Conservation (phyloP, 768 basidiomycete species). For the Podaxis sp. region DNA sequence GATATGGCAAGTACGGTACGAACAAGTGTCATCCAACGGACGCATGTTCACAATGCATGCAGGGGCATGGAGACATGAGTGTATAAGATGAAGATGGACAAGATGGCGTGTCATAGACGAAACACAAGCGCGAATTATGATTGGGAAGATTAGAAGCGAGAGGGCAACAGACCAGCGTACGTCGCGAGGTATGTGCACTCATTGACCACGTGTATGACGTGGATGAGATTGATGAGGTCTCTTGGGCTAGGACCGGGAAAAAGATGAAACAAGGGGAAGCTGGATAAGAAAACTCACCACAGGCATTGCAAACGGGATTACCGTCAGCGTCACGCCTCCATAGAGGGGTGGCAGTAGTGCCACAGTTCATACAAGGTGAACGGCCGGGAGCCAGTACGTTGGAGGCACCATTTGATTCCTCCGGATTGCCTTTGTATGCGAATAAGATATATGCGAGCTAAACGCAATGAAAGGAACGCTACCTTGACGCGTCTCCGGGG, state of each 20-base stretch:
- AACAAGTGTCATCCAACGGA: neutral
- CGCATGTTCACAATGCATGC: slow-evolving; percentile 5
- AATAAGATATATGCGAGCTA: slow-evolving; percentile 10
- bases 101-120: slow-evolving; percentile 7
- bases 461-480: slow-evolving; percentile 4
- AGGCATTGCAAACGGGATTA: slow-evolving; percentile 86
- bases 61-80: slow-evolving; percentile 1
- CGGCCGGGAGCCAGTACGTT: slow-evolving; percentile 35
- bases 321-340: slow-evolving; percentile 84
- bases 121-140: slow-evolving; percentile 14
- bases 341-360: slow-evolving; percentile 74
- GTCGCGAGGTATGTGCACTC: slow-evolving; percentile 10
- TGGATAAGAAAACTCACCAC: slow-evolving; percentile 62
- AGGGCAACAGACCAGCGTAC: neutral
- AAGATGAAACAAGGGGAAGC: slow-evolving; percentile 23
- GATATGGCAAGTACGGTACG: slow-evolving; percentile 11
- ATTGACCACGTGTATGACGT: slow-evolving; percentile 15
- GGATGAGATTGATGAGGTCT: slow-evolving; percentile 12
- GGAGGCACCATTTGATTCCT: slow-evolving; percentile 27
- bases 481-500: slow-evolving; percentile 29
- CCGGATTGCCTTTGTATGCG: slow-evolving; percentile 21
- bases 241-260: slow-evolving; percentile 17
- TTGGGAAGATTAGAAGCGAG: slow-evolving; percentile 14
- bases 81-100: slow-evolving; percentile 10
- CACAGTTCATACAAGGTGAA: slow-evolving; percentile 71